Evolutionary conservation across 768 basidiomycete genomes (phyloP), one percentile per base, ranked within the genome.

Genomic region (Termitomyces sp.): DNA sequence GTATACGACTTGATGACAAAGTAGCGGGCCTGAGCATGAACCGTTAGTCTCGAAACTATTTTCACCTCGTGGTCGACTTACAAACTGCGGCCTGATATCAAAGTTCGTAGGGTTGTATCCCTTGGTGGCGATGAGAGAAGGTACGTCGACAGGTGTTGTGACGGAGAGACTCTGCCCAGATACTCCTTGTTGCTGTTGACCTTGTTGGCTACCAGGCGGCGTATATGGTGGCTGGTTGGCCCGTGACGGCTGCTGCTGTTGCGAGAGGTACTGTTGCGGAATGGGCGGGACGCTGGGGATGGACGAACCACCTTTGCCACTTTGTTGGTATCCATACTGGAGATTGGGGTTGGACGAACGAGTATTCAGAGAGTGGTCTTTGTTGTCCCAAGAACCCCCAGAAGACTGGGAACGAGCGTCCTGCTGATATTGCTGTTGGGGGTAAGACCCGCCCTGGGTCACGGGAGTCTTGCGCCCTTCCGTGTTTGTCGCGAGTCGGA

Each of bases 1-100:
- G 97, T 98, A 73, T 95, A 99, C 0, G 93, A 96, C 71, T 99
- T 99, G 79, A 99, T 98, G 33, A 98, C 96, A 67, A 98, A 98
- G 74, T 81, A 98, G 16, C 95, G 82, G 3, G 96, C 94, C 87
- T 93, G 59, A 6, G 62, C 20, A 56, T 36, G 43, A 26, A 36
- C 20, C 30, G 58, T 54, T 35, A 56, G 45, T 55, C 18, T 40
- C n/a, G 14, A 7, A 44, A 38, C n/a, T 49, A 59, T 32, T 62
- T 51, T 1, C 24, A 45, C 0, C 5, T 7, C 13, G 20, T 3
- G 33, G 45, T 43, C 11, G 56, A 78, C 88, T 62, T 60, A 90
- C 92, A 71, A 87, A 91, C 49, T 79, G 67, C 10, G 94, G 94
- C 52, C 86, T 79, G 51, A 81, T 83, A 65, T 97, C 93, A 65